Evolutionary conservation across 495 filamentous ascomycete species (phyloP).

Genomic region (Tuber calosporum): DNA sequence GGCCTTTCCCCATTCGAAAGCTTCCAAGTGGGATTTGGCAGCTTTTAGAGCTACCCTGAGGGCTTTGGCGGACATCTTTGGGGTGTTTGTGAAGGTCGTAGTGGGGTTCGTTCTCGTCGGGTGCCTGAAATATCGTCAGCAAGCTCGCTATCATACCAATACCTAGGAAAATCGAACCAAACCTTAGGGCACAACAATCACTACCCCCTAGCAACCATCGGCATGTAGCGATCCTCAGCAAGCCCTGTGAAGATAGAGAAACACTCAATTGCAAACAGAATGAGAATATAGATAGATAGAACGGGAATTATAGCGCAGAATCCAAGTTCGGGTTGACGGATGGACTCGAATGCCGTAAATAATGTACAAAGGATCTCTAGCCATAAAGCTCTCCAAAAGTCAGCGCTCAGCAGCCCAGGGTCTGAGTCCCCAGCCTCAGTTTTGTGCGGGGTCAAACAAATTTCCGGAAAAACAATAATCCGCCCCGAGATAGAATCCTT

Average conservation of each 20-base stretch:
- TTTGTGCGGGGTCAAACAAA: neutral
- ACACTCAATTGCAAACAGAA: neutral
- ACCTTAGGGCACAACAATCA: neutral
- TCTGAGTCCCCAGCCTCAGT: neutral
- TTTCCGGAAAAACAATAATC: neutral
- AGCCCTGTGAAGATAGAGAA: neutral
- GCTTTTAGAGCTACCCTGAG: constrained; percentile 74
- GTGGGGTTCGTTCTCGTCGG: neutral
- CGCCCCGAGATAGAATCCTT: neutral
- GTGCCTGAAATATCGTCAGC: neutral
- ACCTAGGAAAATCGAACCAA: neutral
- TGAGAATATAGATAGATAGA: neutral
- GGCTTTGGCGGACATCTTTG: constrained; percentile 48
- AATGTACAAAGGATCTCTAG: neutral
- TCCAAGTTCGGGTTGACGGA: neutral
- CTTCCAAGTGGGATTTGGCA: constrained; percentile 69
- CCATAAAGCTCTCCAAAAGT: neutral
- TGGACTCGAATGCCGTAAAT: neutral
- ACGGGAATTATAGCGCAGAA: neutral
- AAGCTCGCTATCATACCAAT: neutral
- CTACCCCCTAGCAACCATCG: neutral
- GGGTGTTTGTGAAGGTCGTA: neutral
- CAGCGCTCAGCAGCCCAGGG: neutral
- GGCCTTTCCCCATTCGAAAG: constrained; percentile 69
- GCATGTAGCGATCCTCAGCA: neutral